phyloP scores from a whole-genome alignment of 495 filamentous ascomycete genomes.

The Aspergillus egyptiacus region DNA sequence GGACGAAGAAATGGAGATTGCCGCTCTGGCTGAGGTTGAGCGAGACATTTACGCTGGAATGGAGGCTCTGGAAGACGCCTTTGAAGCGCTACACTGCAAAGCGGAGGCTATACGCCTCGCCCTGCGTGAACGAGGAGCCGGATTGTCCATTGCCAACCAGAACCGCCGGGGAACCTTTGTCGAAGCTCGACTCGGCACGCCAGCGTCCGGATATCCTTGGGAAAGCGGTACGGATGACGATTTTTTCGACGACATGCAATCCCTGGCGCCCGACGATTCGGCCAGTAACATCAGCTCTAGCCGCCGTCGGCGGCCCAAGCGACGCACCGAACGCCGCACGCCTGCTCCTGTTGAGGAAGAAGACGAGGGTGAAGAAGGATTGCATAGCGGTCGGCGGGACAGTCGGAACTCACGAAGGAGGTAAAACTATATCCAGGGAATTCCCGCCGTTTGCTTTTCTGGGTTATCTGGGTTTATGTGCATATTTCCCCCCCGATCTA shows the following conservation, averaged over 20 bases:
- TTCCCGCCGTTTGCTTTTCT: background rate
- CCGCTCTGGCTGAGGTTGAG: conserved; percentile 82
- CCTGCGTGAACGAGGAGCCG: conserved; percentile 73
- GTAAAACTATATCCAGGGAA: conserved; percentile 8
- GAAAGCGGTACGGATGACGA: conserved; percentile 57
- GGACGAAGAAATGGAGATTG: conserved; percentile 93
- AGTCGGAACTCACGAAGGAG: conserved; percentile 23
- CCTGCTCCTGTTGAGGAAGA: conserved; percentile 85
- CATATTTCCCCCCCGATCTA: conserved; percentile 4
- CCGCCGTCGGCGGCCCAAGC: conserved; percentile 62
- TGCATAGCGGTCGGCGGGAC: conserved; percentile 28
- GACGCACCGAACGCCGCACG: conserved; percentile 66
- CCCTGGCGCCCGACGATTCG: conserved; percentile 63
- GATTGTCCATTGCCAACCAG: conserved; percentile 71
- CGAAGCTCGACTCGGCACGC: conserved; percentile 54
- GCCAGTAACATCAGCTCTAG: conserved; percentile 86
- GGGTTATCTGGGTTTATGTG: conserved; percentile 2
- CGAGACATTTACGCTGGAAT: conserved; percentile 89
- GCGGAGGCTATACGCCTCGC: conserved; percentile 76
- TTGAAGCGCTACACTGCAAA: conserved; percentile 81
- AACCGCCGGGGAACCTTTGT: conserved; percentile 52
- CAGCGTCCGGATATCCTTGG: conserved; percentile 40
- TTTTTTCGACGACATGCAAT: conserved; percentile 52
- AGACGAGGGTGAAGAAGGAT: conserved; percentile 49
- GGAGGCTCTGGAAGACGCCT: conserved; percentile 91